These are phyloP conservation scores for Gastroboletus turbinatus DNA, from an alignment of 1,284 basidiomycete genomes.

Conservation along the genomic window DNA sequence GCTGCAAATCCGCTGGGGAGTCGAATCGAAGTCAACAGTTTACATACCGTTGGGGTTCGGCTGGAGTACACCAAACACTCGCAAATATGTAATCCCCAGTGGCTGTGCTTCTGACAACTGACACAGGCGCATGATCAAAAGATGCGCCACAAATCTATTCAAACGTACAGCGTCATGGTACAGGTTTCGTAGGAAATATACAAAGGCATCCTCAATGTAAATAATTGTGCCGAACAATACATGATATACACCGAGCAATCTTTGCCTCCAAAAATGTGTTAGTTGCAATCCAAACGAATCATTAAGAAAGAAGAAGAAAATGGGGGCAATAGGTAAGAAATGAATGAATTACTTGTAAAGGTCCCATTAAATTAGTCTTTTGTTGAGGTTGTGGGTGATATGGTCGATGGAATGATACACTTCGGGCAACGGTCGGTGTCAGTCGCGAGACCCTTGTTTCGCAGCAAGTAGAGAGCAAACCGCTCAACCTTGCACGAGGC, in stretches of 20 bases:
- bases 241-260: conserved; percentile 18
- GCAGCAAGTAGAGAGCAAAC: conserved; percentile 1
- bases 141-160: background rate
- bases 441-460: conserved; percentile 9
- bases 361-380: conserved; percentile 23
- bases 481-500: background rate
- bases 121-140: background rate
- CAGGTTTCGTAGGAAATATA: conserved; percentile 22
- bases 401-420: conserved; percentile 25
- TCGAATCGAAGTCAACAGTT: background rate
- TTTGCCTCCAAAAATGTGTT: conserved; percentile 14
- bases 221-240: conserved; percentile 8
- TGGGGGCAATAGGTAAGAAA: background rate
- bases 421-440: conserved; percentile 12
- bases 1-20: conserved; percentile 29
- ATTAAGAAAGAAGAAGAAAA: background rate
- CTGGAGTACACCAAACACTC: conserved; percentile 17
- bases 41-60: conserved; percentile 35
- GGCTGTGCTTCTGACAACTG: background rate
- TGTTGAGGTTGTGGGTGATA: conserved; percentile 16
- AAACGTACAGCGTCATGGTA: conserved; percentile 18
- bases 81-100: conserved; percentile 13
- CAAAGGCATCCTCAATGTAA: conserved; percentile 4
- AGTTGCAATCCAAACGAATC: conserved; percentile 10
- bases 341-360: conserved; percentile 6